phyloP scores from a whole-genome alignment of 805 yeast genomes.

The Candida ficus region DNA sequence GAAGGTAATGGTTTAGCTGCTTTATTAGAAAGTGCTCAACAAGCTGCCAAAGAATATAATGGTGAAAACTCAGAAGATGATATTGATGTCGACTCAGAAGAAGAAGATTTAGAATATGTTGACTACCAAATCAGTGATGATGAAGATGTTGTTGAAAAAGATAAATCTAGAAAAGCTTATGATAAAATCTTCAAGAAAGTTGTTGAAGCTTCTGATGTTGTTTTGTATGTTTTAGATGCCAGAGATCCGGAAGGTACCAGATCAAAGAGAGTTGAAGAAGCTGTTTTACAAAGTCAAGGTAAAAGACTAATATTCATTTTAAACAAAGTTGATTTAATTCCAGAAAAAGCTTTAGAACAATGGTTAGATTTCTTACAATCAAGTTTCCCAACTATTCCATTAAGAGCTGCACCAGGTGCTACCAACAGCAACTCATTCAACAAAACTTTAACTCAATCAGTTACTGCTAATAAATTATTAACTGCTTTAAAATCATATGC shows the following conservation, averaged over 20 bases:
- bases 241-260: conserved; percentile 96
- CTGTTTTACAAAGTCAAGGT: conserved; percentile 71
- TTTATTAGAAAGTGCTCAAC: conserved; percentile 81
- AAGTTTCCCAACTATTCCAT: conserved; percentile 88
- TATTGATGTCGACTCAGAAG: conserved; percentile 40
- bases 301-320: conserved; percentile 82
- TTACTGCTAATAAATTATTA: conserved; percentile 69
- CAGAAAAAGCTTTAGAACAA: conserved; percentile 72
- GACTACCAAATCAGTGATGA: conserved; percentile 45
- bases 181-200: conserved; percentile 93
- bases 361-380: conserved; percentile 80
- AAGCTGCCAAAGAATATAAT: conserved; percentile 72
- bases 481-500: conserved; percentile 85
- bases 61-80: conserved; percentile 44
- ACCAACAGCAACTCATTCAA: conserved; percentile 64
- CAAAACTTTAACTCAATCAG: conserved; percentile 63
- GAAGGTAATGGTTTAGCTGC: conserved; percentile 68
- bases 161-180: conserved; percentile 81
- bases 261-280: conserved; percentile 86
- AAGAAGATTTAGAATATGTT: conserved; percentile 40
- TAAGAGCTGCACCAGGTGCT: conserved; percentile 75
- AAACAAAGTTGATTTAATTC: conserved; percentile 91
- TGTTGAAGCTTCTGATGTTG: conserved; percentile 13
- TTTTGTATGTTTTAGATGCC: conserved; percentile 93
- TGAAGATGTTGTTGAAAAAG: conserved; percentile 47